Evolutionary conservation across 116 monocot genomes (phyloP).

Genomic region (Posidonia oceanica): DNA sequence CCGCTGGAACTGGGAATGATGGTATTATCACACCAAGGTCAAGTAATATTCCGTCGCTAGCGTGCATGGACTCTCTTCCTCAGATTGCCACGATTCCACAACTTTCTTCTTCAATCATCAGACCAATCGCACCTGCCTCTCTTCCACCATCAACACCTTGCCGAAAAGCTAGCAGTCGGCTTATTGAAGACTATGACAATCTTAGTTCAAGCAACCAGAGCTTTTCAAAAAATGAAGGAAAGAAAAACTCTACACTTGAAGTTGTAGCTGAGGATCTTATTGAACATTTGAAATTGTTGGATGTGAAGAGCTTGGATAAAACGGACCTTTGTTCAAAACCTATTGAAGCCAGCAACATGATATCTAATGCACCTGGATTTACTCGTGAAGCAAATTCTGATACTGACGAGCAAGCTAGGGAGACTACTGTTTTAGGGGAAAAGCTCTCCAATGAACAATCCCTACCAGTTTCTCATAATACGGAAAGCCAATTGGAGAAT

Average conservation of each 20-base stretch:
- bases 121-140: not conserved
- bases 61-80: not conserved
- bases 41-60: slow-evolving; percentile 1
- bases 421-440: not conserved
- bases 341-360: not conserved
- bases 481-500: not conserved
- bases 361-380: not conserved
- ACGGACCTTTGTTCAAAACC: too few relatives aligned
- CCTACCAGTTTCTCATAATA: not conserved
- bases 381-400: not conserved
- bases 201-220: not conserved
- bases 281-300: not conserved
- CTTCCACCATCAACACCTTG: not conserved
- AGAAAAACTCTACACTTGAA: not conserved
- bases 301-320: too few relatives aligned
- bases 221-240: not conserved
- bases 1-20: not conserved
- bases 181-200: not conserved
- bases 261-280: not conserved
- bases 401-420: not conserved
- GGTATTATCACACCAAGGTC: not conserved
- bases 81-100: too few relatives aligned
- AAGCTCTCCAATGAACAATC: not conserved
- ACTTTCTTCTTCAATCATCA: not conserved
- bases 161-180: not conserved